Evolutionary conservation across 2,329 filamentous ascomycete genomes (phyloP).

Genomic region (Colletotrichum truncatum): DNA sequence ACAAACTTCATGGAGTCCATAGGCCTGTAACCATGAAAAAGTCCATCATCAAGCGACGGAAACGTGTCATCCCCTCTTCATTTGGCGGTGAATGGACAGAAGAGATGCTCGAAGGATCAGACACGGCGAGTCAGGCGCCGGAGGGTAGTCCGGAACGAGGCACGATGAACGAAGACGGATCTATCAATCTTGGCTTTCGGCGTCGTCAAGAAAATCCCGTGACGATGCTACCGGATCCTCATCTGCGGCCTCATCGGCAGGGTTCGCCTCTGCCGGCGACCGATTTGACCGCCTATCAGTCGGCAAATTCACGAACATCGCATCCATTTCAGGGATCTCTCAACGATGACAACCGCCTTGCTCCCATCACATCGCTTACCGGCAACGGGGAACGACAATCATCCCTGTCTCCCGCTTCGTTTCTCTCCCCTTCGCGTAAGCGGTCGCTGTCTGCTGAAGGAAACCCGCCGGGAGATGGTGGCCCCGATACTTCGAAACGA

Average conservation of each 20-base stretch:
- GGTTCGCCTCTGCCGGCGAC: constrained; percentile 53
- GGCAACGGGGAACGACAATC: constrained; percentile 59
- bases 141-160: constrained; percentile 59
- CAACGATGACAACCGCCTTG: constrained; percentile 66
- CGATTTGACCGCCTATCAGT: constrained; percentile 62
- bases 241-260: constrained; percentile 52
- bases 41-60: constrained; percentile 93
- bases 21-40: constrained; percentile 99
- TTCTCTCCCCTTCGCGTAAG: constrained; percentile 69
- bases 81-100: constrained; percentile 49
- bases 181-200: constrained; percentile 68
- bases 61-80: constrained; percentile 88
- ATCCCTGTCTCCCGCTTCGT: constrained; percentile 69
- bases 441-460: constrained; percentile 71
- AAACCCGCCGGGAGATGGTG: constrained; percentile 44
- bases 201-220: constrained; percentile 55
- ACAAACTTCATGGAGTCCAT: constrained; percentile 94
- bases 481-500: constrained; percentile 64
- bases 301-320: constrained; percentile 49
- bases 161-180: constrained; percentile 70
- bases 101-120: constrained; percentile 58
- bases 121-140: constrained; percentile 49
- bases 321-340: constrained; percentile 51
- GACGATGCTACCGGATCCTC: constrained; percentile 57
- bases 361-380: constrained; percentile 61